Evolutionary conservation across 352 stramenopile genomes (phyloP).

Genomic region (Bremia lactucae): DNA sequence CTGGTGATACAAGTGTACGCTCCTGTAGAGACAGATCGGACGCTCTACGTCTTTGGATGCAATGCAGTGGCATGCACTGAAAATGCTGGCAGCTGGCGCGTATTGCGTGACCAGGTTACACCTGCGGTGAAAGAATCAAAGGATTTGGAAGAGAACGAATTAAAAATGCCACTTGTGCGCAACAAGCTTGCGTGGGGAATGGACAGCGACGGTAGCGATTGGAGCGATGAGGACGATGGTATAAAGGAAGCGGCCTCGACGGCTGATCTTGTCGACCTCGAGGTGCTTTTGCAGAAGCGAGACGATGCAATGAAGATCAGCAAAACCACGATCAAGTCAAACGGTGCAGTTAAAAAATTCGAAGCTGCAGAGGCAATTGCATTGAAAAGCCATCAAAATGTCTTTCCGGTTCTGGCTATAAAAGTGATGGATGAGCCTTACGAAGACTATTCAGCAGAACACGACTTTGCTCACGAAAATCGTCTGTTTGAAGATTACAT

Average conservation of each 20-base stretch:
- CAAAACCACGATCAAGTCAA: slow-evolving; percentile 1
- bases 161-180: slow-evolving; percentile 11
- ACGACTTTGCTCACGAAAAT: slow-evolving; percentile 67
- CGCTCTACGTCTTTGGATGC: slow-evolving; percentile 79
- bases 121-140: slow-evolving; percentile 1
- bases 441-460: slow-evolving; percentile 47
- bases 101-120: slow-evolving; percentile 49
- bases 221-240: slow-evolving; percentile 54
- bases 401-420: slow-evolving; percentile 52
- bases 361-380: background rate
- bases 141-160: slow-evolving; percentile 3
- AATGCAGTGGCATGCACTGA: slow-evolving; percentile 68
- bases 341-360: slow-evolving; percentile 2
- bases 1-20: slow-evolving; percentile 74
- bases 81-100: slow-evolving; percentile 54
- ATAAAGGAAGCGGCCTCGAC: slow-evolving; percentile 4
- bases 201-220: slow-evolving; percentile 58
- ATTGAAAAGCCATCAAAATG: slow-evolving; percentile 7
- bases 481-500: slow-evolving; percentile 70
- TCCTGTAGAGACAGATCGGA: slow-evolving; percentile 56
- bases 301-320: slow-evolving; percentile 48
- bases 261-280: slow-evolving; percentile 37
- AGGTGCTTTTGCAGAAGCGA: slow-evolving; percentile 53
- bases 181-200: slow-evolving; percentile 22
- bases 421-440: slow-evolving; percentile 72